Percentiles rank a stretch among this genome's conserved stretches.
These are phyloP conservation scores for Leucogyrophana mollusca DNA, from an alignment of 768 basidiomycete genomes.

Conservation along the genomic window DNA sequence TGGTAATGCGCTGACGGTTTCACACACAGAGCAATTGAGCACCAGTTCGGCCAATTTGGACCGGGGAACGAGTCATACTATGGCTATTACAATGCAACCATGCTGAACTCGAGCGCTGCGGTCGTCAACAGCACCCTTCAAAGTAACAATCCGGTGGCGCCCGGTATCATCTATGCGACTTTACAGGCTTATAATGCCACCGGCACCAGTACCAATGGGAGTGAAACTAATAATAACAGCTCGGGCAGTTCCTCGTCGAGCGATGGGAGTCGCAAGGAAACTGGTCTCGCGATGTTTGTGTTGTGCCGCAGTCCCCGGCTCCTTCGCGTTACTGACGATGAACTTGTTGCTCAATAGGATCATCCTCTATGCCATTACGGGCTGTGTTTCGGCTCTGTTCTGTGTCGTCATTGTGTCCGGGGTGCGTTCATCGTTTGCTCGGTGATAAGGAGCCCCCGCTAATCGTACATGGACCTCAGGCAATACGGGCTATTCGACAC, in stretches of 20 bases:
- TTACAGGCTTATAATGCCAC: conserved; percentile 67
- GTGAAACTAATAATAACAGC: conserved; percentile 13
- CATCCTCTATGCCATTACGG: conserved; percentile 84
- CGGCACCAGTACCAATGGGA: conserved; percentile 12
- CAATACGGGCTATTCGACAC: conserved; percentile 78
- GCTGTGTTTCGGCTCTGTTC: conserved; percentile 84
- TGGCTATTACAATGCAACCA: conserved; percentile 56
- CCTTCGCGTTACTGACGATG: conserved; percentile 2
- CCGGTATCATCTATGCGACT: conserved; percentile 71
- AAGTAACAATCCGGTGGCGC: conserved; percentile 40
- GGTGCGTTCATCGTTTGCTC: conserved; percentile 39
- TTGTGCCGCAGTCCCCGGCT: background rate
- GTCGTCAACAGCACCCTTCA: conserved; percentile 44
- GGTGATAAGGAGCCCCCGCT: conserved; percentile 4
- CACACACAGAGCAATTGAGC: conserved; percentile 44
- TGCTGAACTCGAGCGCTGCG: conserved; percentile 53
- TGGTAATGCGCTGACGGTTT: background rate
- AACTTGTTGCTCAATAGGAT: conserved; percentile 46
- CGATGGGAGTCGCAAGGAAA: conserved; percentile 32
- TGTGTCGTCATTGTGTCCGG: conserved; percentile 83
- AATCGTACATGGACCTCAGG: conserved; percentile 38
- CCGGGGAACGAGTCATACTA: conserved; percentile 50
- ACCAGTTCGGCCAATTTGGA: conserved; percentile 62
- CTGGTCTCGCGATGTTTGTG: conserved; percentile 75
- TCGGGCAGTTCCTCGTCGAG: conserved; percentile 15